phyloP scores from a whole-genome alignment of 768 basidiomycete species.

The Calvatia gigantea region DNA sequence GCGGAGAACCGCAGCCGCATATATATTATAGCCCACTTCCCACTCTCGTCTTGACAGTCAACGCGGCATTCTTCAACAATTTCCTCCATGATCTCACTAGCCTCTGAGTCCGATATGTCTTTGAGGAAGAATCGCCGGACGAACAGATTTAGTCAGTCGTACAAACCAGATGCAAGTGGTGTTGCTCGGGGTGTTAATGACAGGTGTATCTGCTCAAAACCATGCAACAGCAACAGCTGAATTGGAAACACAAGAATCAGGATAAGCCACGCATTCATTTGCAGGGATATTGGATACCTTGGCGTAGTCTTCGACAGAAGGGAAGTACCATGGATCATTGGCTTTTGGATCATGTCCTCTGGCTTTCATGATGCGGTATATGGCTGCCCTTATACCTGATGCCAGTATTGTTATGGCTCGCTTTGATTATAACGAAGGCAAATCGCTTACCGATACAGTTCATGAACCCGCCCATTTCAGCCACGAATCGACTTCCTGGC shows the following conservation, averaged over 20 bases:
- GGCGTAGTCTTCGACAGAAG: conserved; percentile 63
- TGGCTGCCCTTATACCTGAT: conserved; percentile 57
- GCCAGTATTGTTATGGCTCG: not conserved
- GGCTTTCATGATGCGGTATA: conserved; percentile 49
- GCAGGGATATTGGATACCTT: conserved; percentile 33
- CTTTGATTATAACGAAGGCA: not conserved
- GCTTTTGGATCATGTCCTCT: conserved; percentile 55
- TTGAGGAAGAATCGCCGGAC: conserved; percentile 56
- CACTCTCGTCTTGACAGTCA: conserved; percentile 55
- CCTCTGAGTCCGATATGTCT: conserved; percentile 48
- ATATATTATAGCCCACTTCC: conserved; percentile 73
- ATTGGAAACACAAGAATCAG: not conserved
- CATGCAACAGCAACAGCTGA: conserved; percentile 52
- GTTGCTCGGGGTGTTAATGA: conserved; percentile 54
- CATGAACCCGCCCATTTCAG: conserved; percentile 76
- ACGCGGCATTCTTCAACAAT: conserved; percentile 52
- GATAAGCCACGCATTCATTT: not conserved
- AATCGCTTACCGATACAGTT: conserved; percentile 59
- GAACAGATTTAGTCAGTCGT: conserved; percentile 71
- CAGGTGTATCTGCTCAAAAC: conserved; percentile 55
- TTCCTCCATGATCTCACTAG: conserved; percentile 56
- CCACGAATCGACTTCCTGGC: conserved; percentile 67
- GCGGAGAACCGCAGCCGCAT: conserved; percentile 65
- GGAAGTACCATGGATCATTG: conserved; percentile 86
- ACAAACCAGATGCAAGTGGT: conserved; percentile 46